Conservation (phyloP, 2,329 filamentous ascomycete species). For the Sphaerostilbella broomeana region DNA sequence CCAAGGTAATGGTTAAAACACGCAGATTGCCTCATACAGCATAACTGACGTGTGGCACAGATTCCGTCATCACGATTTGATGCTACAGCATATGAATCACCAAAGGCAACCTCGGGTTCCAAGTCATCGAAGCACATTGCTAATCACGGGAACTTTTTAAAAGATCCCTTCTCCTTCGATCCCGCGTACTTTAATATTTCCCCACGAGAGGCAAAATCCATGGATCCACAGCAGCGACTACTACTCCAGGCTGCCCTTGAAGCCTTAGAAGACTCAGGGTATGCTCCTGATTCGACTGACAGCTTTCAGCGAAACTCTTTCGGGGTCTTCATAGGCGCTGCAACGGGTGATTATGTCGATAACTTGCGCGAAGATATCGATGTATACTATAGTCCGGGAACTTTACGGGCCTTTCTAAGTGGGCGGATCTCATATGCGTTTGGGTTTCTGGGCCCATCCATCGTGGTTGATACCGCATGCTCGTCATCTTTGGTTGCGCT, state of each 20-base stretch:
- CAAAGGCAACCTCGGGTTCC: too few relatives aligned
- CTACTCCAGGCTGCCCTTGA: slow-evolving; percentile 31
- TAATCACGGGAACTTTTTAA: too few relatives aligned
- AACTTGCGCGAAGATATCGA: slow-evolving; percentile 22
- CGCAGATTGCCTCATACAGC: too few relatives aligned
- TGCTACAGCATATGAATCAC: too few relatives aligned
- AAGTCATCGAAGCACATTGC: too few relatives aligned
- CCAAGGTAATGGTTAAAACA: too few relatives aligned
- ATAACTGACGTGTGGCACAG: too few relatives aligned
- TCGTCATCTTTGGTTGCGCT: slow-evolving; percentile 30
- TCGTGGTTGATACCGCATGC: slow-evolving; percentile 32
- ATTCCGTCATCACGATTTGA: too few relatives aligned
- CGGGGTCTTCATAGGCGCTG: slow-evolving; percentile 23
- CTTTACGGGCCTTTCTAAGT: slow-evolving; percentile 25
- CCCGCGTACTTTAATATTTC: slow-evolving; percentile 24
- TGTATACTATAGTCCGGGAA: slow-evolving; percentile 29
- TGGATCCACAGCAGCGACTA: slow-evolving; percentile 30
- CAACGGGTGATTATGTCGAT: slow-evolving; percentile 20
- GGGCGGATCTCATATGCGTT: slow-evolving; percentile 30
- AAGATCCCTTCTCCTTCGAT: too few relatives aligned
- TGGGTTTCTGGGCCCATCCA: slow-evolving; percentile 29
- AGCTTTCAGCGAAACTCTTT: slow-evolving; percentile 14
- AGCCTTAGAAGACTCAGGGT: slow-evolving; percentile 19
- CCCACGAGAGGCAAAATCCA: slow-evolving; percentile 21
- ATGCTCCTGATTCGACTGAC: background rate